Base-by-base conservation (phyloP, 805 yeast genomes). In the Yarrowia sp. region DNA sequence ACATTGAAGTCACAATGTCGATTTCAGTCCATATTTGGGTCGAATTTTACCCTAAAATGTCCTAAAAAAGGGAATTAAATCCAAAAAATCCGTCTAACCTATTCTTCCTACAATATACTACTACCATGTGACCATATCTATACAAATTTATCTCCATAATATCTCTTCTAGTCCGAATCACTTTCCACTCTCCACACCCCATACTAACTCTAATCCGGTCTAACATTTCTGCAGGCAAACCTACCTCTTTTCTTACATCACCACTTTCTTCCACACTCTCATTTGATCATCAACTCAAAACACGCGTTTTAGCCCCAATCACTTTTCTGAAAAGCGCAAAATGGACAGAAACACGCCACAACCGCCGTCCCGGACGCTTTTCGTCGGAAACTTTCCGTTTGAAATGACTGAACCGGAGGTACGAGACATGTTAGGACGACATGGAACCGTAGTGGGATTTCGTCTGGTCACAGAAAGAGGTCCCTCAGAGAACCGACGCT, bases 351-450 rank as follows among this genome's bases (percentile, higher is more conserved):
- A 26, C 41, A 24, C 64, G 26, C 64, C 64, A 8, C 64, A 65
- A 32, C 65, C 66, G 46, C 70, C 71, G 1, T 56, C 68, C 10
- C 52, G 68, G 35, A 63, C 65, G 21, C 67, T 70, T 1, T 70
- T 67, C 49, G 66, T 70, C 44, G 72, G 73, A n/a, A 71, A 70
- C 41, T 69, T 70, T 43, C 73, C 73, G n/a, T 70, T 61, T 65
- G 73, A 70, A 24, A 62, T 69, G 43, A 56, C 64, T 11, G 70
- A 69, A 54, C 65, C 68, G 2, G 70, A 70, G 32, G 67, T 70
- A 3, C 58, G 61, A n/a, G 69, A 68, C 41, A 58, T 68, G 24
- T 66, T 66, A 8, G 51, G 32, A 12, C 36, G 67, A 7, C 62
- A 56, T n/a, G 73, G 71, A 1, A 69, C 71, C 0, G 67, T 70